Evolutionary conservation across 2,329 filamentous ascomycete species (phyloP), one percentile per base, ranked within the genome.

Genomic region (Aspergillus quadricinctus): DNA sequence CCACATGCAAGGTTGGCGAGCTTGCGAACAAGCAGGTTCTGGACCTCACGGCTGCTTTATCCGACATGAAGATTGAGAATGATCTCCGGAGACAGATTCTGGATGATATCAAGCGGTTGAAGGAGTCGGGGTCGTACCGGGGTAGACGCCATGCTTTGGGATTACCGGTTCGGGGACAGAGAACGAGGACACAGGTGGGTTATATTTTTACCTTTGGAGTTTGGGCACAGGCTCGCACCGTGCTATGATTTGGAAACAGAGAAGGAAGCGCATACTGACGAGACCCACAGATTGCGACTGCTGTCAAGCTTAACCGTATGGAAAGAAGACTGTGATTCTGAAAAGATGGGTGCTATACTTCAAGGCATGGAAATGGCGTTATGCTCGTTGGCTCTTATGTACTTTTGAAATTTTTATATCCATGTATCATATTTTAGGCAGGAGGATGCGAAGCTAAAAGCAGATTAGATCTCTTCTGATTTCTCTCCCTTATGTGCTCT

Each of bases 61-160:
- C 91, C 17, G 87, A 86, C 54, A 92, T 99, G 90, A 96, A 89
- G 58, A 90, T 97, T 67, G 94, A 97, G 75, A 96, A 89, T 73
- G 92, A 97, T 68, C 81, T 95, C 61, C 81, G 86, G 68, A 84
- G 88, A 70, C 78, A 90, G 57, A 77, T 97, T 40, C 82, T 88
- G 67, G 90, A 96, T 50, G 94, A 97, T 69, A 96, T 99, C 65
- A 81, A 81, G 71, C 81, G 93, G 57, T 69, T 99, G 73, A 90
- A 89, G 72, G 92, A 97, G 67, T 97, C 96, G 79, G 92, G 92
- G 50, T 87, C 88, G 3, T 96, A 96, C 71, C 81, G 94, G 53
- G 94, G 94, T 62, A 87, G 89, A 73, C 81, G 94, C 64, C 94
- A 99, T 79, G 93, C 93, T 56, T 92, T 97, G 88, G 85, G 88